phyloP scores from a whole-genome alignment of 805 yeast species.

The Clavispora santaluciae region DNA sequence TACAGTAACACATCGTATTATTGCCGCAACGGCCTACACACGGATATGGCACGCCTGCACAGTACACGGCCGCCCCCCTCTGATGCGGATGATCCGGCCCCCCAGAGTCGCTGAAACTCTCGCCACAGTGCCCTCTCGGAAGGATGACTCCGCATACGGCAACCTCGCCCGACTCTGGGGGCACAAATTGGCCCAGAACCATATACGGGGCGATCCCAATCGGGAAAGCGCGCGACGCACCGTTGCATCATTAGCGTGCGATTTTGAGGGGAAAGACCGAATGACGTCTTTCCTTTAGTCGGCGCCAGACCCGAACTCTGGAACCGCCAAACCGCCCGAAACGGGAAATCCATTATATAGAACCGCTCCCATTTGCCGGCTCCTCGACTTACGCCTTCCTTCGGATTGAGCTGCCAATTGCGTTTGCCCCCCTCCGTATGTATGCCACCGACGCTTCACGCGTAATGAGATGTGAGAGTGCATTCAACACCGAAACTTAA shows the following conservation, averaged over 20 bases:
- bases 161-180: no score
- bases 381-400: no score
- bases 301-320: no score
- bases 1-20: not conserved
- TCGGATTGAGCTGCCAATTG: no score
- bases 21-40: not conserved
- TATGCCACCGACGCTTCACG: not conserved
- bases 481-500: not conserved
- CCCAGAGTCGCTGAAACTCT: no score
- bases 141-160: no score
- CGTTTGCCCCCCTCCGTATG: not conserved
- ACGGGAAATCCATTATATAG: not conserved
- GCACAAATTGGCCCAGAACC: not conserved
- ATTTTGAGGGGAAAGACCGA: not conserved
- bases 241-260: not conserved
- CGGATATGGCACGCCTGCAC: no score
- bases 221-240: not conserved
- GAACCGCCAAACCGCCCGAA: not conserved
- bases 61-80: no score
- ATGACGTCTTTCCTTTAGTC: not conserved
- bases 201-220: not conserved
- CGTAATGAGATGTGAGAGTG: not conserved
- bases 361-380: not conserved
- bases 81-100: no score
- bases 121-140: no score